phyloP scores from a whole-genome alignment of 2,329 filamentous ascomycete species.

The Oidium heveae region DNA sequence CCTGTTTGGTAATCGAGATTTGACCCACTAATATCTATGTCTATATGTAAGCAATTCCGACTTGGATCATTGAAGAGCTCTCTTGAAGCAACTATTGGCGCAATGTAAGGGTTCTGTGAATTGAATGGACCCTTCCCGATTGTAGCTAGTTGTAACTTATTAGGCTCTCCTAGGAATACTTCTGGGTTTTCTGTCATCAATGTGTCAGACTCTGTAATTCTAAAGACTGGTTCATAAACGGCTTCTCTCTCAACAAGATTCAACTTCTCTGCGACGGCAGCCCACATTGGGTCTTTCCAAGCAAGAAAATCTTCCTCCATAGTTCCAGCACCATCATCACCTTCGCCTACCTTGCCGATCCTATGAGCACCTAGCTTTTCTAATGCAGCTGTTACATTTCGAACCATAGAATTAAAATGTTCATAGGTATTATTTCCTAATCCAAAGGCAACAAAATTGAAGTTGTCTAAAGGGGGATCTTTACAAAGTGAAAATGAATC shows the following conservation, averaged over 20 bases:
- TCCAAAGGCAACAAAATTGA: conserved; percentile 88
- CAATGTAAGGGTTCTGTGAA: conserved; percentile 89
- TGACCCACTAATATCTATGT: conserved; percentile 72
- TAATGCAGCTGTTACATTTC: conserved; percentile 62
- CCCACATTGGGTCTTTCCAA: conserved; percentile 99
- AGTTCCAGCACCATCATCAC: conserved; percentile 89
- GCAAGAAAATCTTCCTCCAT: conserved; percentile 99
- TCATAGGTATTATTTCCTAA: conserved; percentile 99
- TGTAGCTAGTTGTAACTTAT: conserved; percentile 83
- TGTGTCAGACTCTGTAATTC: conserved; percentile 49
- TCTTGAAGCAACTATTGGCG: conserved; percentile 70
- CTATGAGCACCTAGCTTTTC: conserved; percentile 60
- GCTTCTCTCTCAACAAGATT: conserved; percentile 83
- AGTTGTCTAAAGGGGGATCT: conserved; percentile 50
- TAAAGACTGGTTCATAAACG: conserved; percentile 82
- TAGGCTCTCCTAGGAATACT: conserved; percentile 89
- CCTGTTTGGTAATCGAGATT: conserved; percentile 87
- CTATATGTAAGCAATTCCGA: conserved; percentile 89
- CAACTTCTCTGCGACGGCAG: conserved; percentile 58
- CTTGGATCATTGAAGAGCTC: conserved; percentile 79
- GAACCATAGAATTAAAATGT: conserved; percentile 97
- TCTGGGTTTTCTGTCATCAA: conserved; percentile 49
- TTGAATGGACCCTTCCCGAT: conserved; percentile 73
- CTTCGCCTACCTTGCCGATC: conserved; percentile 75
- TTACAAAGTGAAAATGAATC: conserved; percentile 45